Percentiles rank a stretch among this genome's conserved stretches.
These are phyloP conservation scores for Lichtheimia ramosa DNA, from an alignment of 371 early-diverging fungal genomes.

Conservation along the genomic window DNA sequence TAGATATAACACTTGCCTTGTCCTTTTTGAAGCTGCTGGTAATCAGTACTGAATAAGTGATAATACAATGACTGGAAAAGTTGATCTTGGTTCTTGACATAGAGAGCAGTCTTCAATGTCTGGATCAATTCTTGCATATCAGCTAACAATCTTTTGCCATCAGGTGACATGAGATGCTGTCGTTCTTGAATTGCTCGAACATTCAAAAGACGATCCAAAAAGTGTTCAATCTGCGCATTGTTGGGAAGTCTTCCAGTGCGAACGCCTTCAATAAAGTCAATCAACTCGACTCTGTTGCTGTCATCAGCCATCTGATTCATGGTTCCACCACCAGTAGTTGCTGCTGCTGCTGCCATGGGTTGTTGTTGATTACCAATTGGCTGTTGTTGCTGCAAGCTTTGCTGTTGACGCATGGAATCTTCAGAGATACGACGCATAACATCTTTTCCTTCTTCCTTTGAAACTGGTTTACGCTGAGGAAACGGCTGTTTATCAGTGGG, in stretches of 20 bases:
- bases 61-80: slow-evolving; percentile 61
- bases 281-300: slow-evolving; percentile 29
- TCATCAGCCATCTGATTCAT: neutral
- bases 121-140: slow-evolving; percentile 47
- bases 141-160: slow-evolving; percentile 47
- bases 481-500: too few species aligned
- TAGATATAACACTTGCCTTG: too few species aligned
- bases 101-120: slow-evolving; percentile 42
- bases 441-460: neutral
- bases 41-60: slow-evolving; percentile 30
- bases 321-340: too few species aligned
- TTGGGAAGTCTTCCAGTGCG: slow-evolving; percentile 62
- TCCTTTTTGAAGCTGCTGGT: neutral
- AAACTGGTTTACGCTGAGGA: too few species aligned
- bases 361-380: too few species aligned
- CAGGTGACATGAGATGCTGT: slow-evolving; percentile 46
- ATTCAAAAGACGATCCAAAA: slow-evolving; percentile 40
- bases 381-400: neutral
- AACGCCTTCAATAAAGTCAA: slow-evolving; percentile 50
- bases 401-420: neutral
- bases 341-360: too few species aligned
- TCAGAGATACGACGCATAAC: slow-evolving; percentile 5
- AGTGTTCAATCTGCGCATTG: slow-evolving; percentile 53
- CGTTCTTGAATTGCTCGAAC: slow-evolving; percentile 43
- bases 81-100: slow-evolving; percentile 59